phyloP scores from a whole-genome alignment of 495 filamentous ascomycete genomes.

The Penicillium tannophilum region DNA sequence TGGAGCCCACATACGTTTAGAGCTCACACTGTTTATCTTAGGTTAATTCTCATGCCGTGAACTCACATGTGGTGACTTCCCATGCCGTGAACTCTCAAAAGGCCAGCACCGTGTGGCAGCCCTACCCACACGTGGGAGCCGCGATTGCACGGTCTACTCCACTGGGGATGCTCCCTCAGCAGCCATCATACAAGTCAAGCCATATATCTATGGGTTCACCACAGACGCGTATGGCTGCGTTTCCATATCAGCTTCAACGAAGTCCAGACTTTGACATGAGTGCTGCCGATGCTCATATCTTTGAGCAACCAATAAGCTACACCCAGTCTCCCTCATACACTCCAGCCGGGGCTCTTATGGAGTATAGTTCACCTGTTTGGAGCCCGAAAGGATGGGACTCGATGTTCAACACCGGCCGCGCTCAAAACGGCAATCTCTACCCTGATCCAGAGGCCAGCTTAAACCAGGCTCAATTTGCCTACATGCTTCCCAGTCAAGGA shows the following conservation, averaged over 20 bases:
- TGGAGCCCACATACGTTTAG: not conserved
- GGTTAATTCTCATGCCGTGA: conserved; percentile 26
- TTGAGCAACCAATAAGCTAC: conserved; percentile 31
- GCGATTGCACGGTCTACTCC: conserved; percentile 22
- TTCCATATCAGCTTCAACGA: conserved; percentile 20
- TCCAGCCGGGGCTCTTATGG: conserved; percentile 26
- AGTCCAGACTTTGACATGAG: conserved; percentile 32
- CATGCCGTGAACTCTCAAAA: not conserved
- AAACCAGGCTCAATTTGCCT: conserved; percentile 31
- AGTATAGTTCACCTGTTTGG: conserved; percentile 33
- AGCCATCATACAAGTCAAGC: conserved; percentile 20
- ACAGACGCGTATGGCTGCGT: conserved; percentile 18
- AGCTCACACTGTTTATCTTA: conserved; percentile 11
- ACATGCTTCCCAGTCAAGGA: conserved; percentile 32
- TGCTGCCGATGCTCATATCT: conserved; percentile 19
- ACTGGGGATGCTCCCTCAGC: conserved; percentile 23
- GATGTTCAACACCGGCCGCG: conserved; percentile 20
- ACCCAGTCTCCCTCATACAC: conserved; percentile 32
- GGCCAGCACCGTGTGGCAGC: conserved; percentile 30
- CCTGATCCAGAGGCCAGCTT: conserved; percentile 30
- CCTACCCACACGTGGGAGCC: conserved; percentile 30
- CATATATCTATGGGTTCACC: conserved; percentile 22
- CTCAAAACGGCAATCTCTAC: conserved; percentile 27
- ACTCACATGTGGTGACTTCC: conserved; percentile 12
- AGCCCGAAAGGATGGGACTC: conserved; percentile 31